Evolutionary conservation across 2,329 filamentous ascomycete species (phyloP).

Genomic region (Calonectria pseudoreteaudii): DNA sequence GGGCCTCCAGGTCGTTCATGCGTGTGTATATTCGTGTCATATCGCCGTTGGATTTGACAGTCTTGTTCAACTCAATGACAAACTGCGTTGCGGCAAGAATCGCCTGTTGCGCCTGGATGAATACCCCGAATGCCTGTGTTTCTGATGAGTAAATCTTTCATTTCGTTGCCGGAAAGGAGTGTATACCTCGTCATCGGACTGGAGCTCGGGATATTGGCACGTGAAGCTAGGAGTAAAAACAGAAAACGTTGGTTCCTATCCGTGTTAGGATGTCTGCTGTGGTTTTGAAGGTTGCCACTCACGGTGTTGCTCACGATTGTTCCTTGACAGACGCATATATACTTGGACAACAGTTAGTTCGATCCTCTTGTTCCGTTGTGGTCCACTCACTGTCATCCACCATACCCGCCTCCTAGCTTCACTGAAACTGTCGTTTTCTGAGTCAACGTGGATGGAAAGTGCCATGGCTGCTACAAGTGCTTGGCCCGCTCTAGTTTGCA

Average conservation of each 20-base stretch:
- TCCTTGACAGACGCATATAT: constrained; percentile 1
- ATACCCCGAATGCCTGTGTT: background rate
- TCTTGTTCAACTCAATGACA: background rate
- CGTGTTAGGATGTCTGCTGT: background rate
- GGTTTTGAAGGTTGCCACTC: background rate
- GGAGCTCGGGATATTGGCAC: background rate
- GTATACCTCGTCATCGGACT: background rate
- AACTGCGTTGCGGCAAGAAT: constrained; percentile 1
- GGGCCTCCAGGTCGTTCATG: background rate
- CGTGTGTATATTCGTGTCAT: background rate
- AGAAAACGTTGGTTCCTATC: background rate
- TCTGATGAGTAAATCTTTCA: background rate
- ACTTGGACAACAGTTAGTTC: background rate
- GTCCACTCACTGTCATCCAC: background rate
- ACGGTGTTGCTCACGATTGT: background rate
- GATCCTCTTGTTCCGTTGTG: background rate
- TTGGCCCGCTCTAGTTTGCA: background rate
- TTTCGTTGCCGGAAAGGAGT: fast-evolving
- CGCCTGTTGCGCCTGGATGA: background rate
- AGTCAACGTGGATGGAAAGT: background rate
- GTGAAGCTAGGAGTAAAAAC: constrained; percentile 1
- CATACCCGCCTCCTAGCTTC: background rate
- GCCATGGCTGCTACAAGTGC: background rate
- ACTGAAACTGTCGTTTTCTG: background rate
- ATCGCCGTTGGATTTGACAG: background rate